phyloP scores from a whole-genome alignment of 2,329 filamentous ascomycete genomes.

The Lachnellula subtilissima region DNA sequence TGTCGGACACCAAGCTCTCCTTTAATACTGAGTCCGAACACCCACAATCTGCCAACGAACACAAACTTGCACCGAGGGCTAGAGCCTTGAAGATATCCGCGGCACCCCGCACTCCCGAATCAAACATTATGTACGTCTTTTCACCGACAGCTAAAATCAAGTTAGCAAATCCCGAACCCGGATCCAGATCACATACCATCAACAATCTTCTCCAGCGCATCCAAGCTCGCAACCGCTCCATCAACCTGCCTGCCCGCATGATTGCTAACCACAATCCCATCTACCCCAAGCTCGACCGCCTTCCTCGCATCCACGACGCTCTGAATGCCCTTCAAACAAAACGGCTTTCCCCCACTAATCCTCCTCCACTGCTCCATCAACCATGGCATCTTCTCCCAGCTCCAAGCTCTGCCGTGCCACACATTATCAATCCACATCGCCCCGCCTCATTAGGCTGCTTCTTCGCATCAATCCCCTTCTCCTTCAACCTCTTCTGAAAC shows the following conservation, averaged over 20 bases:
- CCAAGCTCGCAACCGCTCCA: conserved; percentile 53
- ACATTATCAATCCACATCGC: conserved; percentile 59
- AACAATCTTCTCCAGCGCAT: conserved; percentile 55
- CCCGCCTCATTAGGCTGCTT: conserved; percentile 48
- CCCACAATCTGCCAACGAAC: conserved; percentile 55
- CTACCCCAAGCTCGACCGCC: conserved; percentile 51
- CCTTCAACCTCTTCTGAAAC: conserved; percentile 48
- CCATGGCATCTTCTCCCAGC: conserved; percentile 61
- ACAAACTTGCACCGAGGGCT: conserved; percentile 57
- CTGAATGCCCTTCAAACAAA: conserved; percentile 60
- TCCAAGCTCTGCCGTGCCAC: conserved; percentile 58
- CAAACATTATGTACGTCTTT: conserved; percentile 36
- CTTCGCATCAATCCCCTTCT: conserved; percentile 48
- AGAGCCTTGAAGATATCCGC: conserved; percentile 57
- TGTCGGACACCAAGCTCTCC: conserved; percentile 57
- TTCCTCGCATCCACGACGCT: conserved; percentile 52
- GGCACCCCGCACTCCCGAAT: conserved; percentile 53
- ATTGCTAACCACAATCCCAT: conserved; percentile 59
- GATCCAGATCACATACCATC: conserved; percentile 33
- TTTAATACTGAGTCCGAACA: conserved; percentile 55
- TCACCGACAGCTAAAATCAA: conserved; percentile 14
- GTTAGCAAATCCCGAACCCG: not conserved
- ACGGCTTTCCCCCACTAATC: conserved; percentile 53
- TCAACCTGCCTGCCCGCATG: conserved; percentile 56
- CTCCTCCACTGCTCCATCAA: conserved; percentile 55